Evolutionary conservation across 2,329 filamentous ascomycete genomes (phyloP), one percentile per base, ranked within the genome.

Genomic region (Colletotrichum chrysophilum): DNA sequence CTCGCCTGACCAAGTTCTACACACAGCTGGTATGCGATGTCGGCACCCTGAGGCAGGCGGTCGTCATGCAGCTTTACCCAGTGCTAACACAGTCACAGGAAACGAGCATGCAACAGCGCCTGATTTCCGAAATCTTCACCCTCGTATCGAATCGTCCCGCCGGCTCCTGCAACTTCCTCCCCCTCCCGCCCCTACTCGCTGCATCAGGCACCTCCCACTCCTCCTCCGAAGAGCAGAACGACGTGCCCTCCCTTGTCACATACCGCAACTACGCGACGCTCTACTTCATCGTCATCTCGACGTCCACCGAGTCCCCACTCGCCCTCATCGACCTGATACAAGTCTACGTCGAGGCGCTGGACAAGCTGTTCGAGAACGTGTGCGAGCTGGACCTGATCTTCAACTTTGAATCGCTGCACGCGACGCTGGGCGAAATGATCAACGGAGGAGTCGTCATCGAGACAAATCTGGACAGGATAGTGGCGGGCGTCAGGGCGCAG

Each of bases 381-480:
- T 99, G 97, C 89, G 97, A 99, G 88, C 89, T 99, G 71, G 96
- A 99, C 85, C 90, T 99, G 79, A 99, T 99, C 84, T 99, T 99
- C 88, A 98, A 98, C 84, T 99, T 98, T 80, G 97, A 99, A 89
- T 97, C 96, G 18, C 89, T 99, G 81, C 97, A 99, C 87, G 94
- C 96, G 10, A 93, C 96, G 18, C 88, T 98, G 12, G 93, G 93
- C 74, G 96, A 98, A 88, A 98, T 98, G 95, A 94, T 98, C 72
- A 95, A 98, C 18, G 96, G 96, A 16, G 96, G 96, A 1, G 95
- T 98, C 16, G 96, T 98, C 18, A 93, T 98, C 28, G 96, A 98
- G 87, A 98, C 96, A 36, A 95, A 94, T 80, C 86, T 98, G 76
- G 96, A 98, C 74, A 93, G 93, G 83, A 97, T 98, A 70, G 94